A percentile compares a stretch with the other conserved stretches of the same genome.
Evolutionary conservation across 179 eudicot species (phyloP).

Genomic region (Actinidia polygama): DNA sequence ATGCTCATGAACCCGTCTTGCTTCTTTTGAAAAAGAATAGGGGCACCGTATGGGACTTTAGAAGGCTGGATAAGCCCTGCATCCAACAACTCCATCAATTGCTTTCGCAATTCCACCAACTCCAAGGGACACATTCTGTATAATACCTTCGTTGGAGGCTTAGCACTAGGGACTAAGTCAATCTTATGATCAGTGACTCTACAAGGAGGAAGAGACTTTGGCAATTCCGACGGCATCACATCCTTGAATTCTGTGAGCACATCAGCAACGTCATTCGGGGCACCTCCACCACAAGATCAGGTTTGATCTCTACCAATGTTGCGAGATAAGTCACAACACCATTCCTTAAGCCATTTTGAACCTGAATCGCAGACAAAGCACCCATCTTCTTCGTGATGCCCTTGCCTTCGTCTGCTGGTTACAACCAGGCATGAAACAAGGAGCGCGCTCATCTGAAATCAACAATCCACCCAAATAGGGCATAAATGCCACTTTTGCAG

Average conservation of each 20-base stretch:
- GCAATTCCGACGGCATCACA: constrained; percentile 7
- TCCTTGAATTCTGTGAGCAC: neutral
- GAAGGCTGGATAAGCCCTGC: no score
- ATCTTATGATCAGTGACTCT: neutral
- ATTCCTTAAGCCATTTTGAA: no score
- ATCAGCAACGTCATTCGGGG: neutral
- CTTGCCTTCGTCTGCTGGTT: no score
- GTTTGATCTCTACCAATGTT: no score
- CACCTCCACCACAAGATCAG: neutral
- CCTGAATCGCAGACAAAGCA: no score
- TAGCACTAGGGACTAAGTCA: neutral
- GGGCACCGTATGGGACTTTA: constrained; percentile 8
- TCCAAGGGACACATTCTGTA: constrained; percentile 1
- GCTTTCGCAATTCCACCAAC: neutral
- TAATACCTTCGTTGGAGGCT: neutral
- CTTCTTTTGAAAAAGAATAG: neutral
- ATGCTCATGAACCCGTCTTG: neutral
- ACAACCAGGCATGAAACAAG: no score
- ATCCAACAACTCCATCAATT: constrained; percentile 6
- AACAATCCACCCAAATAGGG: no score
- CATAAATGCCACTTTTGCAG: no score
- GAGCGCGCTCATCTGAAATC: no score
- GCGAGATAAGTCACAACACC: no score
- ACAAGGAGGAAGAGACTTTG: no score
- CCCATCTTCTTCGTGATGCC: no score